These are phyloP conservation scores for Cercophora newfieldiana DNA, from an alignment of 495 filamentous ascomycete genomes.

Conservation along the genomic window DNA sequence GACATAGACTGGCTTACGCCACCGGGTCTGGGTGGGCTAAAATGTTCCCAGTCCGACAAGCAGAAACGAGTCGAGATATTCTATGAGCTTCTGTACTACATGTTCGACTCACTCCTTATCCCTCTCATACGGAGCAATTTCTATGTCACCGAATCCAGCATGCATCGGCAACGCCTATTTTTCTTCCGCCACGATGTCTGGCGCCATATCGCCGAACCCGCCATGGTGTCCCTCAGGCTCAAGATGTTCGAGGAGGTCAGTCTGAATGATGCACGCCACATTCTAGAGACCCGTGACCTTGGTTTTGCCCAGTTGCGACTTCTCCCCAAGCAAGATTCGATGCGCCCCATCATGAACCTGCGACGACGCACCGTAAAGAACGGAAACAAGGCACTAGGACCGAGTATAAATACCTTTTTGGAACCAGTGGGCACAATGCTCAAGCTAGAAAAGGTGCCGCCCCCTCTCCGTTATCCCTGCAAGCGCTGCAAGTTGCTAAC, in stretches of 20 bases:
- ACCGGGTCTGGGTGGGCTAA: conserved; percentile 43
- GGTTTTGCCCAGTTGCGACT: conserved; percentile 80
- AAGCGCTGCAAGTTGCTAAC: background rate
- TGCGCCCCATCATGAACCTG: conserved; percentile 87
- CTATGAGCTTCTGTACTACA: conserved; percentile 82
- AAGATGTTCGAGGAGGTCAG: conserved; percentile 81
- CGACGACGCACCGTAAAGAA: conserved; percentile 59
- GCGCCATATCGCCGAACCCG: conserved; percentile 71
- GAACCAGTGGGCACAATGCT: conserved; percentile 74
- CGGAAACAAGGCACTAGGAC: conserved; percentile 57
- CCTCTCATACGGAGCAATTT: conserved; percentile 86
- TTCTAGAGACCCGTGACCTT: conserved; percentile 62
- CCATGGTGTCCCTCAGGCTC: conserved; percentile 65
- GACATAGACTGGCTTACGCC: conserved; percentile 73
- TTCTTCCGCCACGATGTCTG: conserved; percentile 96
- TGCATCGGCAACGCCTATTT: conserved; percentile 78
- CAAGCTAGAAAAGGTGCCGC: conserved; percentile 64
- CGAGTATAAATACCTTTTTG: conserved; percentile 80
- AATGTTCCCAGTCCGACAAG: conserved; percentile 68
- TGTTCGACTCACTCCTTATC: conserved; percentile 88
- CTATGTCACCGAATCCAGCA: conserved; percentile 88
- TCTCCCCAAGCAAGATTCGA: conserved; percentile 65
- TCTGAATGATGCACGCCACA: conserved; percentile 52
- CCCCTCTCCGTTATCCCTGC: background rate
- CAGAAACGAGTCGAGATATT: conserved; percentile 78